phyloP scores from a whole-genome alignment of 2,329 filamentous ascomycete species.

The Rutstroemia sp. region DNA sequence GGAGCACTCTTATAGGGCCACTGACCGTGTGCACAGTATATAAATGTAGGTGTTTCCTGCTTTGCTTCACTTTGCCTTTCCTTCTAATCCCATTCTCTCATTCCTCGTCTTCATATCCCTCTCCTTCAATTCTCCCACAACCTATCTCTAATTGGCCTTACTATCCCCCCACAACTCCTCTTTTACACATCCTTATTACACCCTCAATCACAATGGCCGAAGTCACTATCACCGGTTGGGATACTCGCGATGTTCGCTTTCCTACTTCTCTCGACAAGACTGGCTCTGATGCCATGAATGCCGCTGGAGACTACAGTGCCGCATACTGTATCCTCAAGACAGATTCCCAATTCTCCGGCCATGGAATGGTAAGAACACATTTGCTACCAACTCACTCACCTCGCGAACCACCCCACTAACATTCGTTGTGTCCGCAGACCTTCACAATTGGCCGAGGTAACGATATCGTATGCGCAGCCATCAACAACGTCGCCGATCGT shows the following conservation, averaged over 20 bases:
- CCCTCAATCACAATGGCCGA: conserved; percentile 37
- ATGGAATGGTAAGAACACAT: conserved; percentile 59
- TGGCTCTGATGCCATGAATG: conserved; percentile 96
- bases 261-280: conserved; percentile 93
- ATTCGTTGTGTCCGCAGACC: conserved; percentile 40
- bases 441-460: conserved; percentile 88
- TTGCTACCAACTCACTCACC: neutral
- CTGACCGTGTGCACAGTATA: neutral
- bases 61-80: neutral
- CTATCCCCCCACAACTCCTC: too few species aligned
- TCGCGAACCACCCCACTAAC: neutral
- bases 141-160: neutral
- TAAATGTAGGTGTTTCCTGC: neutral
- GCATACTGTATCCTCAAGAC: conserved; percentile 92
- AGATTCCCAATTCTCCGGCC: conserved; percentile 61
- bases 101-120: neutral
- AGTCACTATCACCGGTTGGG: conserved; percentile 66
- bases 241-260: conserved; percentile 68
- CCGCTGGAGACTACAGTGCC: conserved; percentile 83
- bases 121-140: neutral
- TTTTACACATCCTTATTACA: neutral
- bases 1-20: neutral
- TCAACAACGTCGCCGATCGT: conserved; percentile 69
- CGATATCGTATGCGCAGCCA: conserved; percentile 83
- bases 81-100: neutral